Evolutionary conservation across 1,139 yeast genomes (phyloP).

Genomic region (Blastobotrys malaysiensis): DNA sequence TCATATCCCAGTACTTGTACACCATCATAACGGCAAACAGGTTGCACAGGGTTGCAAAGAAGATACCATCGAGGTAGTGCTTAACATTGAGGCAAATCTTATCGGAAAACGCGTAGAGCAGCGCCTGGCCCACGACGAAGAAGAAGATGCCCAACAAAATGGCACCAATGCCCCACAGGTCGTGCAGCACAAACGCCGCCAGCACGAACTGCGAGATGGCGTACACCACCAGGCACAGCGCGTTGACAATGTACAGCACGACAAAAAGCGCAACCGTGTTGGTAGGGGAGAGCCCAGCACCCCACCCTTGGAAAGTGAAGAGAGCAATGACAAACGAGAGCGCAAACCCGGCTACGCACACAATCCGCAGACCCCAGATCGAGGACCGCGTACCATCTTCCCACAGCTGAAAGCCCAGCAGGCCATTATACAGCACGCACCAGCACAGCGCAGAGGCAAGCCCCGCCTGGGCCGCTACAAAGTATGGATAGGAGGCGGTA

Average conservation of each 20-base stretch:
- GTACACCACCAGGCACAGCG: constrained; percentile 56
- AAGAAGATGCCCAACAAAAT: constrained; percentile 62
- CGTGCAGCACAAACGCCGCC: constrained; percentile 61
- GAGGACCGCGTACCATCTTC: constrained; percentile 81
- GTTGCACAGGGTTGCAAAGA: constrained; percentile 77
- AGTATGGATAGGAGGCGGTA: constrained; percentile 65
- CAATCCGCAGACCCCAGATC: constrained; percentile 49
- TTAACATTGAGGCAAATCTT: constrained; percentile 63
- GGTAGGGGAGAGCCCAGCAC: constrained; percentile 35
- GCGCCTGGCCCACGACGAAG: constrained; percentile 74
- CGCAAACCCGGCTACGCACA: constrained; percentile 49
- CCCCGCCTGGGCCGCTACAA: constrained; percentile 78
- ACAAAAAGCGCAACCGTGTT: constrained; percentile 63
- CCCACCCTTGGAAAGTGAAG: constrained; percentile 71
- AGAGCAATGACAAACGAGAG: constrained; percentile 63
- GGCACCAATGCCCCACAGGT: constrained; percentile 88
- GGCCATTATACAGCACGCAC: constrained; percentile 64
- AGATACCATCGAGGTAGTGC: constrained; percentile 87
- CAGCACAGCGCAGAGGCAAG: constrained; percentile 65
- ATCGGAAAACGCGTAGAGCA: constrained; percentile 62
- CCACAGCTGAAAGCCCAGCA: constrained; percentile 84
- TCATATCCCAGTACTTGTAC: constrained; percentile 93
- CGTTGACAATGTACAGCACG: constrained; percentile 66
- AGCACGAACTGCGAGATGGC: constrained; percentile 65
- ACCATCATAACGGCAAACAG: constrained; percentile 87